phyloP scores from a whole-genome alignment of 495 filamentous ascomycete species.

The Poronia punctata region DNA sequence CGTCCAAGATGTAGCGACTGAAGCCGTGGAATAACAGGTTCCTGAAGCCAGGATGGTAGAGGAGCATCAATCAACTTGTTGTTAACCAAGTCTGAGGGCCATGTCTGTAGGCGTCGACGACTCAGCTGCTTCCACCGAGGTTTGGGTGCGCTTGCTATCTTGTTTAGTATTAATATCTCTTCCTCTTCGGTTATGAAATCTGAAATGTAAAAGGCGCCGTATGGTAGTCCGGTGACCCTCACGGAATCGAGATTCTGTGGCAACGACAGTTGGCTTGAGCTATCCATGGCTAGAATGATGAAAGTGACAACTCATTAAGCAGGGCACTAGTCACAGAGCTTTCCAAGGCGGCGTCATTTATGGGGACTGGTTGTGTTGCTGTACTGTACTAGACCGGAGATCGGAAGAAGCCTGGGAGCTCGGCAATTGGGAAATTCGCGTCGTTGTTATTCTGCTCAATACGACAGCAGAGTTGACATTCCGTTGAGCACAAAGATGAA shows the following conservation, averaged over 20 bases:
- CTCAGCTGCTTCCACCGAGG: slow-evolving; percentile 80
- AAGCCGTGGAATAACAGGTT: slow-evolving; percentile 65
- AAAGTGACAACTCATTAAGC: background rate
- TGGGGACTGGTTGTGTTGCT: too few relatives aligned
- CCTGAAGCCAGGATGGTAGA: slow-evolving; percentile 68
- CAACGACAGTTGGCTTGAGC: slow-evolving; percentile 14
- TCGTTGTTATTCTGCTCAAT: too few relatives aligned
- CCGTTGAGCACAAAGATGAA: too few relatives aligned
- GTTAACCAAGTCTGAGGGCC: slow-evolving; percentile 69
- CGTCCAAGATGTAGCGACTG: slow-evolving; percentile 38
- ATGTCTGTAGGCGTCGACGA: slow-evolving; percentile 83
- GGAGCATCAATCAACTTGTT: slow-evolving; percentile 70
- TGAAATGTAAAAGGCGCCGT: slow-evolving; percentile 75
- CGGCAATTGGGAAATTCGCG: too few relatives aligned
- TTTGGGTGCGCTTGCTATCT: slow-evolving; percentile 58
- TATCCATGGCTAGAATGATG: slow-evolving; percentile 1
- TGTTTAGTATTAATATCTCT: slow-evolving; percentile 61
- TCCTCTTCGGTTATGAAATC: slow-evolving; percentile 77
- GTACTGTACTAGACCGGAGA: too few relatives aligned
- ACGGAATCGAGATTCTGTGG: slow-evolving; percentile 42
- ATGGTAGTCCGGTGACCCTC: slow-evolving; percentile 54
- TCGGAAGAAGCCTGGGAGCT: too few relatives aligned
- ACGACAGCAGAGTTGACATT: too few relatives aligned
- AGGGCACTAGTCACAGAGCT: background rate
- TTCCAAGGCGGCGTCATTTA: background rate